phyloP scores from a whole-genome alignment of 2,329 filamentous ascomycete genomes.

The Nakataea oryzae region DNA sequence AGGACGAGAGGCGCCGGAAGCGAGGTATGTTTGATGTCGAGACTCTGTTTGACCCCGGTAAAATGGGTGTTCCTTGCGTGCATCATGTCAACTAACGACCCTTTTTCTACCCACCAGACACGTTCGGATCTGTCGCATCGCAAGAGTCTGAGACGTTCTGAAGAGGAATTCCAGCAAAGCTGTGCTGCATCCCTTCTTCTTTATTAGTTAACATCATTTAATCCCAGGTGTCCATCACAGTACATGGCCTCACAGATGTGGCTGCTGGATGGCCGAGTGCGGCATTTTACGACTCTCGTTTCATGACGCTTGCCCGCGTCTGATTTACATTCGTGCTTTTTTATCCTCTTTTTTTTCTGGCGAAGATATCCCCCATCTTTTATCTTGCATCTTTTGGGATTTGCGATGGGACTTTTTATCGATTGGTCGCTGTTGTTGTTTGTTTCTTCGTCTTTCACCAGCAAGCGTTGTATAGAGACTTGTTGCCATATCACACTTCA shows the following conservation, averaged over 20 bases:
- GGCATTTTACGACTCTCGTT: neutral
- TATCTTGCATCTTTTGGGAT: neutral
- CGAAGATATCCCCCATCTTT: neutral
- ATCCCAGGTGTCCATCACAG: neutral
- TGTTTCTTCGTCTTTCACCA: neutral
- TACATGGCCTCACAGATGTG: neutral
- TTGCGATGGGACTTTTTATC: neutral
- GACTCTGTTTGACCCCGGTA: neutral
- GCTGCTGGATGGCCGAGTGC: neutral
- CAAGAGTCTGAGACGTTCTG: conserved; percentile 46
- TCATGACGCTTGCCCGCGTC: neutral
- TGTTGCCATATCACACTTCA: neutral
- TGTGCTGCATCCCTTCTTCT: neutral
- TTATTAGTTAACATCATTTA: neutral
- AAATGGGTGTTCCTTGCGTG: neutral
- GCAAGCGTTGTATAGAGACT: conserved; percentile 5
- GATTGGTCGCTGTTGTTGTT: neutral
- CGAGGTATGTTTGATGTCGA: conserved; percentile 30
- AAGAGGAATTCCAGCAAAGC: conserved; percentile 8
- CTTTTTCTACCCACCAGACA: conserved; percentile 25
- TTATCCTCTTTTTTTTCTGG: neutral
- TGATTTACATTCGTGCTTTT: neutral
- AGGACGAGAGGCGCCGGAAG: conserved; percentile 41
- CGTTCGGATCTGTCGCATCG: conserved; percentile 40
- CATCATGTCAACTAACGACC: neutral